A percentile compares a stretch with the other conserved stretches of the same genome.
phyloP scores from a whole-genome alignment of 148 eudicot species.

The Silene conica region DNA sequence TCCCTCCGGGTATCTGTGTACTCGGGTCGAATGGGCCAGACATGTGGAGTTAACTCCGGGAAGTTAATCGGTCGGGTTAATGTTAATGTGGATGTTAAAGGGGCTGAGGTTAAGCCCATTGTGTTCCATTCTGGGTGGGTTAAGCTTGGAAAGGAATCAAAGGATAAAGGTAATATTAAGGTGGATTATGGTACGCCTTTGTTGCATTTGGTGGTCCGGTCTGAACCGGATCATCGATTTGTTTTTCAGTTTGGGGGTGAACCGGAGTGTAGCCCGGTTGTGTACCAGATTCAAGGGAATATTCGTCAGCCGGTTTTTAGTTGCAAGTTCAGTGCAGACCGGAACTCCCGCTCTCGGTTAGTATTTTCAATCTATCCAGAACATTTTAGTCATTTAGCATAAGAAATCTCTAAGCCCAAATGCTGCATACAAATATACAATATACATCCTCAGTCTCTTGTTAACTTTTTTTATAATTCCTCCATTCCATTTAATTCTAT shows the following conservation, averaged over 20 bases:
- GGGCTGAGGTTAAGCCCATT: constrained; percentile 34
- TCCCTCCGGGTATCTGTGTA: constrained; percentile 53
- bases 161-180: not conserved
- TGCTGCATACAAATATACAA: too few species aligned
- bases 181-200: too few species aligned
- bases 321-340: constrained; percentile 57
- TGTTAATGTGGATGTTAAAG: constrained; percentile 40
- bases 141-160: constrained; percentile 55
- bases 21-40: constrained; percentile 74
- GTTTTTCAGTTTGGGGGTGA: constrained; percentile 92
- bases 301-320: constrained; percentile 93
- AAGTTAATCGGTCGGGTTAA: constrained; percentile 53
- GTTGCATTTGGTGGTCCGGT: constrained; percentile 32
- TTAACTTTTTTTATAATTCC: too few species aligned
- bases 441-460: too few species aligned
- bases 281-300: constrained; percentile 83
- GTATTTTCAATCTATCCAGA: constrained; percentile 4
- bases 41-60: constrained; percentile 53
- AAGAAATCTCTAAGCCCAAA: too few species aligned
- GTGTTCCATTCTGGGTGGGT: constrained; percentile 77
- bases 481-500: too few species aligned
- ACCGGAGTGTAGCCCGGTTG: constrained; percentile 92
- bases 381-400: too few species aligned
- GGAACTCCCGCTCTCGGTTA: not conserved
- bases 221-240: constrained; percentile 84